Percentiles rank a stretch among this genome's conserved stretches.
Evolutionary conservation across 208 protist species (phyloP).

Genomic region (Crithidia brevicula): DNA sequence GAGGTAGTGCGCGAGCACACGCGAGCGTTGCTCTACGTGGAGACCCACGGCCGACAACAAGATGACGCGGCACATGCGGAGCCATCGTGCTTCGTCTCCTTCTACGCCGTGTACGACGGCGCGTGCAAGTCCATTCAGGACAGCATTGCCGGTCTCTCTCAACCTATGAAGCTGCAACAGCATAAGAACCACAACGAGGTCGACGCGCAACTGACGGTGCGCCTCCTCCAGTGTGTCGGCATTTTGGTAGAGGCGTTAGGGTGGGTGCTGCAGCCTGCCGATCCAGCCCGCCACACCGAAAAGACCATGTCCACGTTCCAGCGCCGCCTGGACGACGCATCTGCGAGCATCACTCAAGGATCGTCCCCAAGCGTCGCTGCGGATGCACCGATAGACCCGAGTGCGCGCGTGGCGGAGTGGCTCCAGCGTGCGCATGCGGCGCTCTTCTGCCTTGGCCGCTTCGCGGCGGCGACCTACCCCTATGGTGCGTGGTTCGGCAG

Average conservation of each 20-base stretch:
- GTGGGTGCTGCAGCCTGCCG: conserved; percentile 23
- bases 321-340: neutral
- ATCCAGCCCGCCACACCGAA: neutral
- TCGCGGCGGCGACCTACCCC: conserved; percentile 19
- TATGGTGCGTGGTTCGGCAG: conserved; percentile 28
- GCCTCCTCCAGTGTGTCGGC: conserved; percentile 6
- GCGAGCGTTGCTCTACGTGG: conserved; percentile 29
- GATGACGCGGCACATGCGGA: neutral
- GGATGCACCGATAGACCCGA: no score
- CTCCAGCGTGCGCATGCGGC: conserved; percentile 8
- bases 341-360: neutral
- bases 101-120: conserved; percentile 25
- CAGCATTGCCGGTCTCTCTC: conserved; percentile 5
- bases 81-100: conserved; percentile 15
- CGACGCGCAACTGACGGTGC: neutral
- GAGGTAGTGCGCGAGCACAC: conserved; percentile 40
- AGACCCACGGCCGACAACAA: conserved; percentile 26
- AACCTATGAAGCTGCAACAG: conserved; percentile 5
- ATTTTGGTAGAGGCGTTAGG: conserved; percentile 17
- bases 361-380: no score
- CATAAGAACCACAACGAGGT: neutral
- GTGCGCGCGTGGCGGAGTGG: neutral
- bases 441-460: conserved; percentile 9
- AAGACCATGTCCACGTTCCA: conserved; percentile 9
- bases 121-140: conserved; percentile 9